Conservation (phyloP, 2,329 filamentous ascomycete species). For the Cytospora mali region DNA sequence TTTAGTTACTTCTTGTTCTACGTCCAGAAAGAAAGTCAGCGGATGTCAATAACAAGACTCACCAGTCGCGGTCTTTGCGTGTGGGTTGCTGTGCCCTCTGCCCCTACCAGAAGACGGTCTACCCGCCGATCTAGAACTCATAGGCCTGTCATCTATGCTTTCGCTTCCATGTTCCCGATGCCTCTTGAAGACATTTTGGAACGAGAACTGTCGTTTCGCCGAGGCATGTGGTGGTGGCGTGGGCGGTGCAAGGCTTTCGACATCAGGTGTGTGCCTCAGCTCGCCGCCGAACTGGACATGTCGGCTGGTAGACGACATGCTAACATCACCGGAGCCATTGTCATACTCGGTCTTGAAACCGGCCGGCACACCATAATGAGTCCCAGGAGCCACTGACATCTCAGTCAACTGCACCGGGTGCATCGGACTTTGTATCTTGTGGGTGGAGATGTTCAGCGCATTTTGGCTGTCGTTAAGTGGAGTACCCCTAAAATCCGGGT, state of each 20-base stretch:
- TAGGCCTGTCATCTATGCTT: conserved; percentile 30
- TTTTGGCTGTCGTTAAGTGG: conserved; percentile 21
- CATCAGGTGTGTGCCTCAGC: conserved; percentile 41
- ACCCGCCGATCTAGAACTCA: conserved; percentile 38
- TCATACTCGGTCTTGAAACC: conserved; percentile 50
- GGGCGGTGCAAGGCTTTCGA: conserved; percentile 53
- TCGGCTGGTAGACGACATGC: conserved; percentile 44
- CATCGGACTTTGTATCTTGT: conserved; percentile 56
- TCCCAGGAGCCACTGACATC: conserved; percentile 52
- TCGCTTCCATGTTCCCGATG: conserved; percentile 40
- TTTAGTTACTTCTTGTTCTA: neutral
- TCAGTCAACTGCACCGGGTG: conserved; percentile 65
- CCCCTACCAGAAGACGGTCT: conserved; percentile 38
- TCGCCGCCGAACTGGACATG: conserved; percentile 52
- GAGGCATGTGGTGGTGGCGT: conserved; percentile 58
- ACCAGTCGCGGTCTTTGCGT: conserved; percentile 57
- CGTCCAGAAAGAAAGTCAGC: neutral
- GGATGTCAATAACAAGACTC: neutral
- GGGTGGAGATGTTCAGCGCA: conserved; percentile 19
- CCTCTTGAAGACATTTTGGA: conserved; percentile 79
- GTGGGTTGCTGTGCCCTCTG: conserved; percentile 46
- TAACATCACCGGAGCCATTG: conserved; percentile 47
- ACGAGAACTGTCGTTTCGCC: conserved; percentile 83
- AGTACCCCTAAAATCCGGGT: conserved; percentile 44
- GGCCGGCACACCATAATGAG: conserved; percentile 53